phyloP scores from a whole-genome alignment of 345 rosid species.

The Nasturtium officinale region DNA sequence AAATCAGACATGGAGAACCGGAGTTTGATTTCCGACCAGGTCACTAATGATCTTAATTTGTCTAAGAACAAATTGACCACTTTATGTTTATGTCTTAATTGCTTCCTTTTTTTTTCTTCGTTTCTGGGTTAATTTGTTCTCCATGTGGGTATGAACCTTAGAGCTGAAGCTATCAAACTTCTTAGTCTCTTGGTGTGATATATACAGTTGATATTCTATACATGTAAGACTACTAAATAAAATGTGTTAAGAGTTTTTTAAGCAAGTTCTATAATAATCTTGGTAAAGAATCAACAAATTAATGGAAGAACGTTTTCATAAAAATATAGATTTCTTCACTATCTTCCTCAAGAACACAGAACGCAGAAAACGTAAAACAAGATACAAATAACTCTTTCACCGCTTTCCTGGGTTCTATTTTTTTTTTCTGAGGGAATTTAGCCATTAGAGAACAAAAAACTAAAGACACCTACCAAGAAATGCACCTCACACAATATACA shows the following conservation, averaged over 20 bases:
- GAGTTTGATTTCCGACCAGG: constrained; percentile 40
- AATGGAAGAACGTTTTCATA: constrained; percentile 20
- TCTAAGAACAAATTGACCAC: constrained; percentile 1
- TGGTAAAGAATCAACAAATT: constrained; percentile 31
- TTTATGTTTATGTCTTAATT: constrained; percentile 19
- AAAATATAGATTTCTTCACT: constrained; percentile 34
- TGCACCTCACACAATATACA: constrained; percentile 27
- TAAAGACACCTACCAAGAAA: constrained; percentile 39
- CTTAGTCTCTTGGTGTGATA: constrained; percentile 20
- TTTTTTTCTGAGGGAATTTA: background rate
- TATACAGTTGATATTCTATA: background rate
- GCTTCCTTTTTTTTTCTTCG: constrained; percentile 19
- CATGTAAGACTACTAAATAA: constrained; percentile 21
- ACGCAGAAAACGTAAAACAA: constrained; percentile 12
- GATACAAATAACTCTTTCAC: constrained; percentile 16
- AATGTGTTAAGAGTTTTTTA: background rate
- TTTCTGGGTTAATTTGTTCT: constrained; percentile 4
- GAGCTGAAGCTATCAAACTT: constrained; percentile 33
- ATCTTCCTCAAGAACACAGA: constrained; percentile 29
- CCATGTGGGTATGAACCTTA: constrained; percentile 1
- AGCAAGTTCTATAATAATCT: constrained; percentile 2
- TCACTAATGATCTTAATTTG: constrained; percentile 22
- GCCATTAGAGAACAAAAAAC: constrained; percentile 33
- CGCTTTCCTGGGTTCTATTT: constrained; percentile 23
- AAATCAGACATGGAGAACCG: constrained; percentile 37